phyloP scores from a whole-genome alignment of 2,329 filamentous ascomycete species.

The Ophiocordyceps unilateralis region DNA sequence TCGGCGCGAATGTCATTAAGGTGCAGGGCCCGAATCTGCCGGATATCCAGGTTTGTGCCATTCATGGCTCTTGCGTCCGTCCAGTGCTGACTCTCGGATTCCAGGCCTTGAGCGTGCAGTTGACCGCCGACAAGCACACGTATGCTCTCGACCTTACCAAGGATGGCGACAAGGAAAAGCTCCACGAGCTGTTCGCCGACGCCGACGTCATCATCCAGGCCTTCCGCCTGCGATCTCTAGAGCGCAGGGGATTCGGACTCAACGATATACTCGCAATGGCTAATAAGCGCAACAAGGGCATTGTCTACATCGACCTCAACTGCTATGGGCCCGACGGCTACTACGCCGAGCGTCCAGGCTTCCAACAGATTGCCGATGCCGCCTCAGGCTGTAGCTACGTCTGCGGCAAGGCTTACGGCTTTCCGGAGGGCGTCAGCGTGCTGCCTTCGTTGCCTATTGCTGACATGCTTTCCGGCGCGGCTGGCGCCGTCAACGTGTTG shows the following conservation, averaged over 20 bases:
- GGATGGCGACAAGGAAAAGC: conserved; percentile 17
- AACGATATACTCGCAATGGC: conserved; percentile 26
- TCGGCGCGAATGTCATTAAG: conserved; percentile 19
- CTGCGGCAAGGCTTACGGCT: conserved; percentile 10
- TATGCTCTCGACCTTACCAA: conserved; percentile 26
- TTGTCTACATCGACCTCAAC: conserved; percentile 48
- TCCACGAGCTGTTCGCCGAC: conserved; percentile 24
- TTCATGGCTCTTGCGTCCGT: no score
- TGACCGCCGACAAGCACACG: conserved; percentile 11
- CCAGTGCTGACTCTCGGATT: conserved; percentile 11
- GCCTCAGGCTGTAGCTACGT: conserved; percentile 16
- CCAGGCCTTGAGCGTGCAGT: conserved; percentile 28
- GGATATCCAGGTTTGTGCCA: conserved; percentile 27
- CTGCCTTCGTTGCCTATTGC: conserved; percentile 9
- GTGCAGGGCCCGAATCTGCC: conserved; percentile 20
- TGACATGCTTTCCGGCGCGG: conserved; percentile 17
- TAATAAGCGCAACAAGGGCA: conserved; percentile 34
- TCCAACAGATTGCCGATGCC: conserved; percentile 48
- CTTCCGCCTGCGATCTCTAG: conserved; percentile 21
- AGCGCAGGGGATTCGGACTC: conserved; percentile 21
- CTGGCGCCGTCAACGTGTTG: conserved; percentile 15
- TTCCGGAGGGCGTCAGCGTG: conserved; percentile 10
- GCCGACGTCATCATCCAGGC: conserved; percentile 19
- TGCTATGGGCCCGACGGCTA: conserved; percentile 42
- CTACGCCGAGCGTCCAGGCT: conserved; percentile 43